A percentile compares a stretch with the other conserved stretches of the same genome.
Conservation (phyloP, 2,329 filamentous ascomycete genomes). For the Hypocrella siamensis region DNA sequence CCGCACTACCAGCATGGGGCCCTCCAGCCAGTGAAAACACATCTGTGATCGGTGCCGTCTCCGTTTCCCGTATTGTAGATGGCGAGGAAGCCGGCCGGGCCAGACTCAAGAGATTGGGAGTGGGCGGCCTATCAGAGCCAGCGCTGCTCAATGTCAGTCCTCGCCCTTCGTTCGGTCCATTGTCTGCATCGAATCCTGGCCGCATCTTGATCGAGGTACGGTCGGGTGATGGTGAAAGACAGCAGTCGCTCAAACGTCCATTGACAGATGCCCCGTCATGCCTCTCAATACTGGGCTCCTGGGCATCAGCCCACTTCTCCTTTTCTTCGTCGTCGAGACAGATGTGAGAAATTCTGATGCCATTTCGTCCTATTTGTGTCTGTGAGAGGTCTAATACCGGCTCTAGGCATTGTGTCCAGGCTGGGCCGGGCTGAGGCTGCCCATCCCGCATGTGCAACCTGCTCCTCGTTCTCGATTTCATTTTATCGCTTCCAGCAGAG, state of each 20-base stretch:
- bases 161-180: constrained; percentile 10
- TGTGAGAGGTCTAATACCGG: too few relatives aligned
- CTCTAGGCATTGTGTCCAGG: too few relatives aligned
- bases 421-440: constrained; percentile 4
- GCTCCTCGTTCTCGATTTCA: neutral
- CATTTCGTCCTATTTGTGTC: too few relatives aligned
- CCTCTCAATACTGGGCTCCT: too few relatives aligned
- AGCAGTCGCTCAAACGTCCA: too few relatives aligned
- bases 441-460: neutral
- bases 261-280: too few relatives aligned
- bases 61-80: constrained; percentile 5
- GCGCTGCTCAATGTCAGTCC: constrained; percentile 22
- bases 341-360: too few relatives aligned
- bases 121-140: constrained; percentile 19
- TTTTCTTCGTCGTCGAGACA: too few relatives aligned
- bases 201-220: too few relatives aligned
- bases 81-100: constrained; percentile 16
- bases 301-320: too few relatives aligned
- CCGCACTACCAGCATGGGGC: constrained; percentile 12
- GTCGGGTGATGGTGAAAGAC: too few relatives aligned
- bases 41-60: neutral
- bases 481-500: neutral
- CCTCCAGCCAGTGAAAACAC: neutral
- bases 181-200: neutral
- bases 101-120: constrained; percentile 22